Conservation (phyloP, 768 basidiomycete species). For the Phlebiopsis gigantea region DNA sequence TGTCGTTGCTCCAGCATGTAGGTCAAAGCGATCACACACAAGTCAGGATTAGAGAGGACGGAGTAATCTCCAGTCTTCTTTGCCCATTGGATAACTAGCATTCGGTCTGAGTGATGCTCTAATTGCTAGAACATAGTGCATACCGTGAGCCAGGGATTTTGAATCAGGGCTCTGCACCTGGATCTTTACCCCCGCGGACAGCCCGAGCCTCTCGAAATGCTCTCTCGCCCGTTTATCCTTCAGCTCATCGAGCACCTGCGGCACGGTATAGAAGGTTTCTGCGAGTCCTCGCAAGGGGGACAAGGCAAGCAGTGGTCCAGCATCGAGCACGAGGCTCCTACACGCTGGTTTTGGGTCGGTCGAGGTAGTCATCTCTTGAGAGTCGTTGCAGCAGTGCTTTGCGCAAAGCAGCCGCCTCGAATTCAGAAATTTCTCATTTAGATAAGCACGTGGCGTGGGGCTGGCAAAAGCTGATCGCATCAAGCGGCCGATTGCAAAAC, state of each 20-base stretch:
- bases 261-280: conserved; percentile 79
- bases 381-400: no score
- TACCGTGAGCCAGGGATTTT: conserved; percentile 60
- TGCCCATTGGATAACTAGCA: conserved; percentile 79
- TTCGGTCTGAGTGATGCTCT: conserved; percentile 6
- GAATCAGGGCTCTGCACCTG: conserved; percentile 67
- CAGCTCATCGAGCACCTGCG: conserved; percentile 85
- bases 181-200: conserved; percentile 72
- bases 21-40: conserved; percentile 87
- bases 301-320: conserved; percentile 86
- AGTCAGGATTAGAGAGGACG: conserved; percentile 86
- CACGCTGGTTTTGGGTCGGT: conserved; percentile 39
- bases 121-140: conserved; percentile 10
- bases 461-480: background rate
- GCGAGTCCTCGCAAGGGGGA: conserved; percentile 89
- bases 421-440: conserved; percentile 1
- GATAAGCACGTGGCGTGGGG: conserved; percentile 17
- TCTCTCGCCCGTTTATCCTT: conserved; percentile 85
- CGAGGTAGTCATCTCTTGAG: conserved; percentile 15
- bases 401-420: background rate
- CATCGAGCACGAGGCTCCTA: conserved; percentile 85
- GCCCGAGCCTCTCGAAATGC: conserved; percentile 74
- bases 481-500: background rate
- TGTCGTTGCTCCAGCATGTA: conserved; percentile 64
- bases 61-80: conserved; percentile 96